Conservation (phyloP, 805 yeast species). For the Saccharomyces kudriavzevii region DNA sequence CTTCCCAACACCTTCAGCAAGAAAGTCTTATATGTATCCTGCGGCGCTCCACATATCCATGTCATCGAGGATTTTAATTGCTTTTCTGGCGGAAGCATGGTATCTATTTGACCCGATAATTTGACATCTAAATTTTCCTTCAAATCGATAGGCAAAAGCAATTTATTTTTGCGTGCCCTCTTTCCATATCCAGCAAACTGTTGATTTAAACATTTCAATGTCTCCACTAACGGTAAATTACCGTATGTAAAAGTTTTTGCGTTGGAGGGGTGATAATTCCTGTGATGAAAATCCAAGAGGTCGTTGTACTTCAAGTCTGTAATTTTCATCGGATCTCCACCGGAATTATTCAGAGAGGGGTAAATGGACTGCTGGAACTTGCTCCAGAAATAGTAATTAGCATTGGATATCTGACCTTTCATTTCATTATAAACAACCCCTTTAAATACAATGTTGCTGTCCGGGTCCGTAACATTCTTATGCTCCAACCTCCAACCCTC, state of each 20-base stretch:
- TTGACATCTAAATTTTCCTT: constrained; percentile 29
- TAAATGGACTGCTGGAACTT: constrained; percentile 76
- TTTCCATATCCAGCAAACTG: constrained; percentile 48
- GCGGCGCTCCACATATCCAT: constrained; percentile 77
- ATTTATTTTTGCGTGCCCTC: constrained; percentile 27
- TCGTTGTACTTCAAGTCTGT: constrained; percentile 70
- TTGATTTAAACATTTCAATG: constrained; percentile 47
- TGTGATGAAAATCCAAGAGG: constrained; percentile 64
- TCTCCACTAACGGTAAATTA: constrained; percentile 52
- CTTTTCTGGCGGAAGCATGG: constrained; percentile 53
- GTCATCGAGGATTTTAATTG: constrained; percentile 80
- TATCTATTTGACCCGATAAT: constrained; percentile 74
- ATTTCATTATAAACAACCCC: constrained; percentile 97
- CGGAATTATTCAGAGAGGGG: constrained; percentile 80
- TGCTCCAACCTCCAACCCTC: constrained; percentile 98
- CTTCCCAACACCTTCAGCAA: constrained; percentile 62
- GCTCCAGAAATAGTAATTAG: constrained; percentile 78
- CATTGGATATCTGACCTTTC: constrained; percentile 93
- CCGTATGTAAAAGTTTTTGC: constrained; percentile 86
- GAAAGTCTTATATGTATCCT: constrained; percentile 60
- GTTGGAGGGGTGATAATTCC: constrained; percentile 84
- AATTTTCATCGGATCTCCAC: constrained; percentile 84
- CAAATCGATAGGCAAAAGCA: constrained; percentile 39
- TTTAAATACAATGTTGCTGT: constrained; percentile 63
- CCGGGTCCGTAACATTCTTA: constrained; percentile 45